These are phyloP conservation scores for Nematocida sp. DNA, from an alignment of 371 early-diverging fungal species.

Conservation along the genomic window DNA sequence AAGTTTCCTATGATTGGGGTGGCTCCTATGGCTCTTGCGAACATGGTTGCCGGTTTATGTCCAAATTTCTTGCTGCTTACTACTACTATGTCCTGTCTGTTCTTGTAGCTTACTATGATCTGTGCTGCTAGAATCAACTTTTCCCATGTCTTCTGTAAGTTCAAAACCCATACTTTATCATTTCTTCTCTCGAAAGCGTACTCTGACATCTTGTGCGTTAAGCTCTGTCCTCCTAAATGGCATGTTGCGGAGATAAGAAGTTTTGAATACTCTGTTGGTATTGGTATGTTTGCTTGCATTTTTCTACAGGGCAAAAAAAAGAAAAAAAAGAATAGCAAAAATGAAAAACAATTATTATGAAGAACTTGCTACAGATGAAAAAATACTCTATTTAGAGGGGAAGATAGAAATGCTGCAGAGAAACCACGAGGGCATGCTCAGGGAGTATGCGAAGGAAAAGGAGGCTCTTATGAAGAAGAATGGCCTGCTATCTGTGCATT, in stretches of 20 bases:
- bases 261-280: constrained; percentile 64
- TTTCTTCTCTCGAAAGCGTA: constrained; percentile 62
- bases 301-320: constrained; percentile 52
- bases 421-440: not conserved
- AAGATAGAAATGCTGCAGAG: constrained; percentile 16
- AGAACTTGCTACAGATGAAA: not conserved
- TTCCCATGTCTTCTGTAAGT: constrained; percentile 96
- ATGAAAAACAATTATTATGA: not conserved
- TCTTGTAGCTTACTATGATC: constrained; percentile 81
- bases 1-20: constrained; percentile 95
- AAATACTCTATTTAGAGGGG: not conserved
- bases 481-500: not conserved
- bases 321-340: constrained; percentile 12
- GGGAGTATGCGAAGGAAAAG: not conserved
- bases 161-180: constrained; percentile 73
- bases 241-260: constrained; percentile 57
- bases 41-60: constrained; percentile 94
- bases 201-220: constrained; percentile 61
- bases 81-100: constrained; percentile 85
- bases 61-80: constrained; percentile 90
- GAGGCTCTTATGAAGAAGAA: not conserved
- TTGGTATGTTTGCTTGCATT: constrained; percentile 55
- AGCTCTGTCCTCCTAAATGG: constrained; percentile 65
- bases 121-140: constrained; percentile 96
- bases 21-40: constrained; percentile 87